phyloP scores from a whole-genome alignment of 306 rosid genomes.

The Fragaria vesca region DNA sequence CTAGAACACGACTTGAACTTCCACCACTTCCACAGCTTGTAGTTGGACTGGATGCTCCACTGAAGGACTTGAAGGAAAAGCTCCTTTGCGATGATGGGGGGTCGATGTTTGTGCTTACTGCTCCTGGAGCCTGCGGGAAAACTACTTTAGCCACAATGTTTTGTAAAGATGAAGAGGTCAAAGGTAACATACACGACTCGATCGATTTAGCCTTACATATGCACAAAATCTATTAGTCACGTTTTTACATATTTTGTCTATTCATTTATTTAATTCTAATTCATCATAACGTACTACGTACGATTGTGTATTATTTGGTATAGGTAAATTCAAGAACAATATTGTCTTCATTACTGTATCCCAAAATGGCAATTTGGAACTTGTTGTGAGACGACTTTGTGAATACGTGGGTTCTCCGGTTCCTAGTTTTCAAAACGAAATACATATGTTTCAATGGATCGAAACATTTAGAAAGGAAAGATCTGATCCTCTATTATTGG shows the following conservation, averaged over 20 bases:
- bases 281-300: not conserved
- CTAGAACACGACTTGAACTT: constrained; percentile 31
- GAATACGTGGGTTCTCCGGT: constrained; percentile 4
- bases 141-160: constrained; percentile 42
- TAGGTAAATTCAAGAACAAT: constrained; percentile 42
- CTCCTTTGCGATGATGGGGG: constrained; percentile 26
- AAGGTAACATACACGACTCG: constrained; percentile 27
- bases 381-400: constrained; percentile 33
- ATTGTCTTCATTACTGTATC: constrained; percentile 45
- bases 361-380: constrained; percentile 34
- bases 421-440: constrained; percentile 34
- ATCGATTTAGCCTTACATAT: no score
- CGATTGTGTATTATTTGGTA: constrained; percentile 2
- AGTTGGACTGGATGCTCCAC: constrained; percentile 49
- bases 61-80: constrained; percentile 44
- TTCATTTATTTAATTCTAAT: no score
- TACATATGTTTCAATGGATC: constrained; percentile 28
- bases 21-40: constrained; percentile 14
- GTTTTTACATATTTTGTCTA: no score
- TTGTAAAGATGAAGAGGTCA: constrained; percentile 43
- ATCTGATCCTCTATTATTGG: not conserved
- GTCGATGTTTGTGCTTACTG: constrained; percentile 38
- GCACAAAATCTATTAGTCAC: no score
- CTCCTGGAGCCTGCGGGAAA: constrained; percentile 51
- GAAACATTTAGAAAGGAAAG: constrained; percentile 6